Base-by-base conservation (phyloP, 1,284 basidiomycete species). In the Hypsizygus ulmarius region DNA sequence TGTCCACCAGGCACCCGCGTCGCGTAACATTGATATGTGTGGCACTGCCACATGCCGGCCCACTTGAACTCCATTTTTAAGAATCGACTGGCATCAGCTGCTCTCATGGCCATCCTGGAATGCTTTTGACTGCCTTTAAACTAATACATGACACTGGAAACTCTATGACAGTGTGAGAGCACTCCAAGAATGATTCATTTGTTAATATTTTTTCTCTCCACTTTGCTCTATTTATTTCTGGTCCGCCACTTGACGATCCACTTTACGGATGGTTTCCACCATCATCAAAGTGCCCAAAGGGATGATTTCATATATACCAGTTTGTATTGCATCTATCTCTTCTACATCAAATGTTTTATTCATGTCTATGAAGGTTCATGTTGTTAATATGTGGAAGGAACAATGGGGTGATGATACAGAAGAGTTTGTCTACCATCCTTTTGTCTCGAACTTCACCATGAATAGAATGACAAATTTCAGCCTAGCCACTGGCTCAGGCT, bases 341-440 rank as follows among this genome's bases (percentile, higher is more conserved):
- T 15, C 27, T 25, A 49, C 3, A 5, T 29, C 18, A 28, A 38
- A 27, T n/a, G 29, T 14, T 28, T 27, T 27, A 5, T 34, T 45
- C 7, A 35, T n/a, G 4, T 28, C 5, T 15, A 18, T 10, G 9
- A 19, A 76, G 74, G 77, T 78, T 49, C 70, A 74, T 29, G 72
- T 72, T 2, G 64, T 77, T 41, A 78, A 77, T 46, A 76, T 74
- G 4, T 73, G 68, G 66, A 68, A 68, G 45, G 63, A 65, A 7
- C 52, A 72, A 5, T 77, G 74, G 75, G 74, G 74, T 11, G 63
- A 66, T 14, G 72, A 77, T 49, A 72, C 75, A 2, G 72, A 75
- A 55, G 68, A 70, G 69, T 71, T 55, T 6, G 64, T 8, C 16
- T 35, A 29, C 21, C 11, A 7, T 15, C 34, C 3, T 14, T 10